Evolutionary conservation across 306 rosid species (phyloP), one percentile per base, ranked within the genome.

Genomic region (Purshia tridentata): DNA sequence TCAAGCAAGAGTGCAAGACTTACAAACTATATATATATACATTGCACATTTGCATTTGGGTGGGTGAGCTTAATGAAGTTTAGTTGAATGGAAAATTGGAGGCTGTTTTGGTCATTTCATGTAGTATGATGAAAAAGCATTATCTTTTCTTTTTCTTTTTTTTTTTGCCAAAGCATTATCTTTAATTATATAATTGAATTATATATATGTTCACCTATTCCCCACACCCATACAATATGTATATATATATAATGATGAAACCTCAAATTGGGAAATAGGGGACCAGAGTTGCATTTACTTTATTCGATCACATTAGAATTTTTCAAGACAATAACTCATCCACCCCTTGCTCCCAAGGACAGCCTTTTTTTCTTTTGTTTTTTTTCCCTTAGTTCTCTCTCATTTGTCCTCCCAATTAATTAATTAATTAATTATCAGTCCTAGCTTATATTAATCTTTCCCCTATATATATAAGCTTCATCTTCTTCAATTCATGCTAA

Each of bases 291-390:
- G 55, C 72, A 19, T 71, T 29, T 77, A 64, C 69, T 83, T 77
- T 70, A 85, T 85, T 69, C n/a, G n/a, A n/a, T n/a, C 86, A 81
- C 76, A 74, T 76, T 20, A 76, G 52, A 82, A 76, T 70, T 75
- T 76, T 75, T 84, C 86, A 87, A 84, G 64, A 85, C 77, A 62
- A 69, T 72, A 64, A 80, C 81, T 90, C 91, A 84, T 81, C 88
- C 79, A 73, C 73, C 75, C 77, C 85, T 77, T 81, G 79, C 88
- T 84, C 86, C 81, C 85, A 86, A 78, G 72, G 79, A 85, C 84
- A 79, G 69, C 79, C 76, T 37, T 29, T 37, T 54, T 13, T 66
- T 55, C 8, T 8, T 14, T 40, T 13, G 4, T 19, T 20, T 6
- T 12, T 47, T n/a, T n/a, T 22, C 0, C 18, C 51, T 7, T 11